A percentile compares a stretch with the other conserved stretches of the same genome.
These are phyloP conservation scores for Tagetes erecta DNA, from an alignment of 129 eudicot genomes.

Conservation along the genomic window DNA sequence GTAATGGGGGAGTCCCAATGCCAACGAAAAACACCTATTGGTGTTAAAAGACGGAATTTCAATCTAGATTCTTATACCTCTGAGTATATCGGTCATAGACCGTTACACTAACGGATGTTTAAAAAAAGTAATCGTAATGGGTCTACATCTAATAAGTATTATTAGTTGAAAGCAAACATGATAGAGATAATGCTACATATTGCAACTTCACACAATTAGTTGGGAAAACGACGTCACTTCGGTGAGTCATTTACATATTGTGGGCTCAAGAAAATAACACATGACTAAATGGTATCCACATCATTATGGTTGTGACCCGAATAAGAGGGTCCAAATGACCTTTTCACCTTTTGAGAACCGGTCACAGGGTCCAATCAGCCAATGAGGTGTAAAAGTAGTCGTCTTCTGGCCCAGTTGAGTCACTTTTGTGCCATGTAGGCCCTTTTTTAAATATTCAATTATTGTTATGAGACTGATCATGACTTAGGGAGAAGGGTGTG, in stretches of 20 bases:
- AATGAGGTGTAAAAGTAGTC: too few relatives aligned
- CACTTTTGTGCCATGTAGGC: neutral
- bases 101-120: too few relatives aligned
- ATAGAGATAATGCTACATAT: neutral
- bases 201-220: neutral
- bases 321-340: neutral
- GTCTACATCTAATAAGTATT: neutral
- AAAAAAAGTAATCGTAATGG: too few relatives aligned
- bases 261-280: constrained; percentile 10
- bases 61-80: too few relatives aligned
- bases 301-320: neutral
- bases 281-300: constrained; percentile 14
- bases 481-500: too few relatives aligned
- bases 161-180: neutral
- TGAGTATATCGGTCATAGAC: too few relatives aligned
- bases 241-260: neutral
- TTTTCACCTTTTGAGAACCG: neutral
- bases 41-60: too few relatives aligned
- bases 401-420: too few relatives aligned
- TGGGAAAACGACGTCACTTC: neutral
- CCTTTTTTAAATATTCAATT: neutral
- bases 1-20: too few relatives aligned
- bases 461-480: too few relatives aligned
- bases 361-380: too few relatives aligned
- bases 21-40: too few relatives aligned